Percentiles rank a stretch among this genome's conserved stretches.
These are phyloP conservation scores for Metschnikowia rubicola DNA, from an alignment of 805 yeast genomes.

Conservation along the genomic window DNA sequence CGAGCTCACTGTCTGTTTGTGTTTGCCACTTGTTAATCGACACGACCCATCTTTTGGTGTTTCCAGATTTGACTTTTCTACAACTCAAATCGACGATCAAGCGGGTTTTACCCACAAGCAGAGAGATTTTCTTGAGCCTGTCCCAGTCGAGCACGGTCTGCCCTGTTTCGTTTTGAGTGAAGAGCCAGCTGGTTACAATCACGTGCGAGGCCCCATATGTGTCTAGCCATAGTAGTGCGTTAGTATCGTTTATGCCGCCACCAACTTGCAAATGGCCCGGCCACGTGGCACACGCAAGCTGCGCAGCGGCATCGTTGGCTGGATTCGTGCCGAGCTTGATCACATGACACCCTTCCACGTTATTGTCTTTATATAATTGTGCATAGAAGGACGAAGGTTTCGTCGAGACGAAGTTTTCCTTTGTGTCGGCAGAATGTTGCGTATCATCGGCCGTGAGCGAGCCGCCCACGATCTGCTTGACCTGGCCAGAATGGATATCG, in stretches of 20 bases:
- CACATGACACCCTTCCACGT: constrained; percentile 80
- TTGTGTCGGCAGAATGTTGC: constrained; percentile 26
- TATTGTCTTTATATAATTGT: constrained; percentile 54
- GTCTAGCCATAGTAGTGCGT: constrained; percentile 77
- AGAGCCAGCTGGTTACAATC: constrained; percentile 89
- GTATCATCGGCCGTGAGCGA: constrained; percentile 60
- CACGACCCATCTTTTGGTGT: constrained; percentile 66
- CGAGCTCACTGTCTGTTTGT: constrained; percentile 62
- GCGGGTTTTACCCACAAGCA: constrained; percentile 56
- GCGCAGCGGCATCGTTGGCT: constrained; percentile 79
- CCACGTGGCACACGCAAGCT: constrained; percentile 70
- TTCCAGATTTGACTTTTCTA: constrained; percentile 37
- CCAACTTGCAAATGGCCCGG: constrained; percentile 79
- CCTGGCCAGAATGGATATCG: constrained; percentile 91
- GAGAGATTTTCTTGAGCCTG: constrained; percentile 50
- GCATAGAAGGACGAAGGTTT: constrained; percentile 77
- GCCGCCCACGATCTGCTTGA: constrained; percentile 96
- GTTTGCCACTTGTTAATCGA: constrained; percentile 98
- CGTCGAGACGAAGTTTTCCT: constrained; percentile 70
- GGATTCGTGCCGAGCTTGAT: constrained; percentile 80
- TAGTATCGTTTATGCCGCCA: constrained; percentile 79
- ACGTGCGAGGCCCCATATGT: constrained; percentile 74
- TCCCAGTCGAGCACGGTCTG: constrained; percentile 35
- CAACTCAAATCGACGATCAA: constrained; percentile 92
- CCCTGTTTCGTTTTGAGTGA: constrained; percentile 56